phyloP scores from a whole-genome alignment of 352 stramenopile genomes.

The Plasmopara halstedii region DNA sequence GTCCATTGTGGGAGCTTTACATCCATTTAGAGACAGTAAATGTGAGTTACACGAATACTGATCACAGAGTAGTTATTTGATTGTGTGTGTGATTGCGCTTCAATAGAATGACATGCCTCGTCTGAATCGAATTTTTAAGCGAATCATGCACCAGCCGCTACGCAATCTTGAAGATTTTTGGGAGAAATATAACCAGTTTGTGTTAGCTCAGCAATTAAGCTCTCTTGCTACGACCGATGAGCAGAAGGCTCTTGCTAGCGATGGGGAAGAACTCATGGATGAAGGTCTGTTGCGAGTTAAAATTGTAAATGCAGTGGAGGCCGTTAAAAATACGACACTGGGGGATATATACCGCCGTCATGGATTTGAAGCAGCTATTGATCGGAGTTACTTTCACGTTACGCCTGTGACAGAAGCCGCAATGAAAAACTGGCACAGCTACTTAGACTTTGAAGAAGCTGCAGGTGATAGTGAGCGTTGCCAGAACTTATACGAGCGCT shows the following conservation, averaged over 20 bases:
- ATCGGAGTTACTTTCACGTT: slow-evolving; percentile 79
- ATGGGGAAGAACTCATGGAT: slow-evolving; percentile 62
- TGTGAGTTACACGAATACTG: slow-evolving; percentile 22
- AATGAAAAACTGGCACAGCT: slow-evolving; percentile 73
- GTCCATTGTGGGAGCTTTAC: slow-evolving; percentile 70
- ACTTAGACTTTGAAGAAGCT: slow-evolving; percentile 74
- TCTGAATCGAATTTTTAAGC: slow-evolving; percentile 76
- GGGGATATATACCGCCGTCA: slow-evolving; percentile 57
- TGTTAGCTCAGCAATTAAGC: slow-evolving; percentile 60
- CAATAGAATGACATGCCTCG: slow-evolving; percentile 74
- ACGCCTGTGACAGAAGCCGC: slow-evolving; percentile 55
- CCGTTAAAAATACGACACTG: slow-evolving; percentile 59
- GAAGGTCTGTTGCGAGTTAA: slow-evolving; percentile 74
- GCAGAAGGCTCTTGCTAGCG: slow-evolving; percentile 38
- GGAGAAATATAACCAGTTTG: slow-evolving; percentile 84
- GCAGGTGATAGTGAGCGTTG: slow-evolving; percentile 39
- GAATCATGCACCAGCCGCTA: slow-evolving; percentile 59
- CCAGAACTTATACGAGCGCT: slow-evolving; percentile 67
- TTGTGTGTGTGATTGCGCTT: background rate
- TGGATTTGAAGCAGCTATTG: slow-evolving; percentile 65
- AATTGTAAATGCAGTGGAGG: slow-evolving; percentile 71
- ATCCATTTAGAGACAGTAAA: slow-evolving; percentile 75
- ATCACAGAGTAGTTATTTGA: background rate
- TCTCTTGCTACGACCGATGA: slow-evolving; percentile 56
- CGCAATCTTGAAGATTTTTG: slow-evolving; percentile 78